Percentiles rank a stretch among this genome's conserved stretches.
These are phyloP conservation scores for Hemisphaericaspora xylanilytica DNA, from an alignment of 1,139 yeast species.

Conservation along the genomic window DNA sequence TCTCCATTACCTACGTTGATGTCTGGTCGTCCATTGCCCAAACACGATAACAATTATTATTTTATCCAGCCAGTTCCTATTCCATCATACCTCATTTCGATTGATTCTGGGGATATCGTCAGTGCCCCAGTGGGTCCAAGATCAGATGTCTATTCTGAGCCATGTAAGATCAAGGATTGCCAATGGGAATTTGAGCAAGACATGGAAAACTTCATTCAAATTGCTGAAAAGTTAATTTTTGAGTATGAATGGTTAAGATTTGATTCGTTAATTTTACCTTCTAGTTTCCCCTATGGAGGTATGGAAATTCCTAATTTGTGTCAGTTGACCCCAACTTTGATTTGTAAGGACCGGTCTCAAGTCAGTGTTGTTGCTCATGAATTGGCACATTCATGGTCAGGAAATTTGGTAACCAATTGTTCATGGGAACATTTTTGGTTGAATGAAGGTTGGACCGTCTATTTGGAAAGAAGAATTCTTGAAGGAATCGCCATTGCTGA, in stretches of 20 bases:
- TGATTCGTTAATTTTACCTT: conserved; percentile 78
- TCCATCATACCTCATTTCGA: conserved; percentile 79
- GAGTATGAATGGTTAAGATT: conserved; percentile 84
- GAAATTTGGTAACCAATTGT: conserved; percentile 83
- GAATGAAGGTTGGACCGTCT: conserved; percentile 96
- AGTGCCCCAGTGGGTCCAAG: conserved; percentile 80
- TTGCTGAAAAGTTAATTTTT: conserved; percentile 80
- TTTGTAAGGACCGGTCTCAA: conserved; percentile 82
- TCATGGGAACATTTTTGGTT: conserved; percentile 96
- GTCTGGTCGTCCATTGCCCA: conserved; percentile 54
- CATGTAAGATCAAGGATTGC: conserved; percentile 62
- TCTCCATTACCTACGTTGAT: conserved; percentile 69
- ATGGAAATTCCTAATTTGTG: conserved; percentile 95
- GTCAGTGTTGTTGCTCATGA: conserved; percentile 91
- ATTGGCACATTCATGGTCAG: conserved; percentile 90
- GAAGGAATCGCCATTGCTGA: conserved; percentile 45
- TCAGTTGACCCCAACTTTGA: conserved; percentile 86
- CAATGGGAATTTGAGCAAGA: conserved; percentile 80
- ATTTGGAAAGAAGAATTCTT: conserved; percentile 78
- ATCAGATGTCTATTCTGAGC: conserved; percentile 79
- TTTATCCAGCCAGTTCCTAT: conserved; percentile 80
- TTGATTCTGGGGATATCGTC: conserved; percentile 79
- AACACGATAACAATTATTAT: conserved; percentile 24
- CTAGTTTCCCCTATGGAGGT: conserved; percentile 90
- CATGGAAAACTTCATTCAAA: conserved; percentile 71